A percentile compares a stretch with the other conserved stretches of the same genome.
Conservation (phyloP, 2,329 filamentous ascomycete species). For the Westerdykella ornata region DNA sequence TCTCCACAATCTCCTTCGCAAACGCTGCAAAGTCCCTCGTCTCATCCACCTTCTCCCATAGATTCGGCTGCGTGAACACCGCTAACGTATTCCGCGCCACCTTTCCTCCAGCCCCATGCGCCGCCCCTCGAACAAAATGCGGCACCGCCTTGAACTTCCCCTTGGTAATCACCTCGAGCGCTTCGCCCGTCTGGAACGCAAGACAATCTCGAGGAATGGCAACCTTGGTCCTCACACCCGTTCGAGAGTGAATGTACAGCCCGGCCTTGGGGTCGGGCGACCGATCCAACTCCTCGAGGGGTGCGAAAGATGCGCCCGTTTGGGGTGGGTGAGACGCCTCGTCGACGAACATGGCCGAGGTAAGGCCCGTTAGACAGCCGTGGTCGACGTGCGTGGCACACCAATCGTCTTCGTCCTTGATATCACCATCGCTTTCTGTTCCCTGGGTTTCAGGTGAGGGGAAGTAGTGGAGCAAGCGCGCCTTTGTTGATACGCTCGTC, state of each 20-base stretch:
- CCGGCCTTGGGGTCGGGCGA: conserved; percentile 82
- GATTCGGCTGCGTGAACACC: conserved; percentile 93
- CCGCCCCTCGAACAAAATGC: conserved; percentile 82
- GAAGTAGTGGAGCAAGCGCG: conserved; percentile 87
- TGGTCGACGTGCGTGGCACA: conserved; percentile 88
- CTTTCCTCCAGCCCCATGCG: conserved; percentile 45
- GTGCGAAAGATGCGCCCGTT: conserved; percentile 33
- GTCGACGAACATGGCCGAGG: conserved; percentile 93
- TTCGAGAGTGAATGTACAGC: conserved; percentile 86
- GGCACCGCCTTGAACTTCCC: conserved; percentile 91
- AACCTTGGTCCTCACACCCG: conserved; percentile 78
- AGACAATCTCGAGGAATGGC: conserved; percentile 86
- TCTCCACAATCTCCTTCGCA: conserved; percentile 50
- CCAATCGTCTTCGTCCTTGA: conserved; percentile 75
- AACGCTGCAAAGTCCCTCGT: conserved; percentile 69
- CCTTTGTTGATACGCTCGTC: conserved; percentile 82
- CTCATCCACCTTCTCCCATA: conserved; percentile 70
- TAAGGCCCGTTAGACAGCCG: conserved; percentile 87
- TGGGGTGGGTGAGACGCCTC: conserved; percentile 49
- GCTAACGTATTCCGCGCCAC: conserved; percentile 72
- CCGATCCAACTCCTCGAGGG: conserved; percentile 61
- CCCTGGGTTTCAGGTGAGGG: conserved; percentile 43
- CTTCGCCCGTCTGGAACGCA: conserved; percentile 92
- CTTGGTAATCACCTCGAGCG: conserved; percentile 82
- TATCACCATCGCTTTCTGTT: conserved; percentile 8